Conservation (phyloP, 176 grass and related monocot genomes). For the Aegilops bicornis region DNA sequence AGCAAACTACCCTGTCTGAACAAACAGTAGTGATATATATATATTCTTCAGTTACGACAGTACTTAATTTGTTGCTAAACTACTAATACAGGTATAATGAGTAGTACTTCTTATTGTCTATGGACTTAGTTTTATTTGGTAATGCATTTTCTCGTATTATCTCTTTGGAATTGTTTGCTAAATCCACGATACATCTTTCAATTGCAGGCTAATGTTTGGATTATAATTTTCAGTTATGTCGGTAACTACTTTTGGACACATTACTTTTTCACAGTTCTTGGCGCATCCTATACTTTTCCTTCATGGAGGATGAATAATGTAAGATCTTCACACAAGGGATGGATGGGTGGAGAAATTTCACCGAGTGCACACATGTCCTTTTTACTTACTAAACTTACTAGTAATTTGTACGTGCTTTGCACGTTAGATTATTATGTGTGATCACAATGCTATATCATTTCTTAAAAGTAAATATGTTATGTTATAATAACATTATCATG, state of each 20-base stretch:
- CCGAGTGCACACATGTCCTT: not conserved
- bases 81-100: not conserved
- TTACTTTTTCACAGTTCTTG: constrained; percentile 97
- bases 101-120: not conserved
- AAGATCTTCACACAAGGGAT: constrained; percentile 32
- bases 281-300: constrained; percentile 94
- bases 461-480: too few species aligned
- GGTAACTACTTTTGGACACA: constrained; percentile 99
- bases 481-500: too few species aligned
- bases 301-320: constrained; percentile 99
- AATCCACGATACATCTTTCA: constrained; percentile 23
- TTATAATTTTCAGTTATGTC: constrained; percentile 98
- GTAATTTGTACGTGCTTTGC: too few species aligned
- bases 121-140: not conserved
- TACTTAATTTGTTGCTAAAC: not conserved
- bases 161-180: constrained; percentile 11
- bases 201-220: constrained; percentile 94
- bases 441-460: too few species aligned
- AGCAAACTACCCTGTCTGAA: not conserved
- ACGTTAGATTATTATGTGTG: too few species aligned
- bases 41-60: constrained; percentile 9
- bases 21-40: not conserved
- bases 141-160: not conserved
- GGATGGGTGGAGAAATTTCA: not conserved
- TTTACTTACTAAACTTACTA: not conserved